A percentile compares a stretch with the other conserved stretches of the same genome.
phyloP scores from a whole-genome alignment of 2,329 filamentous ascomycete species.

The Colletotrichum limetticola region DNA sequence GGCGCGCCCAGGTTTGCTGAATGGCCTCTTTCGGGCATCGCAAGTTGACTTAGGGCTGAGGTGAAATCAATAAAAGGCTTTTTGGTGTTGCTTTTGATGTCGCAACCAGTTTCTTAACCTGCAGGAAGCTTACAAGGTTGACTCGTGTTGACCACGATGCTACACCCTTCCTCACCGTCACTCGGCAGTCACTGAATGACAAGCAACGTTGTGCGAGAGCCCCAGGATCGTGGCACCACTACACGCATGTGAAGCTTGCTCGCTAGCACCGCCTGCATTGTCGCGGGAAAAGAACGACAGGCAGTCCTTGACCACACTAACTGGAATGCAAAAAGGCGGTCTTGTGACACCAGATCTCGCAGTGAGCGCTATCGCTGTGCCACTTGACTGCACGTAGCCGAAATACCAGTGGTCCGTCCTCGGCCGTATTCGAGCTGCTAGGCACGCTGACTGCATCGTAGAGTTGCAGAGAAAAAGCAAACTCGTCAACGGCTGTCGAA shows the following conservation, averaged over 20 bases:
- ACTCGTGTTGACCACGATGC: neutral
- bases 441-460: slow-evolving; percentile 23
- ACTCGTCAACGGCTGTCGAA: neutral
- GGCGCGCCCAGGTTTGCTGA: neutral
- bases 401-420: slow-evolving; percentile 14
- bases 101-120: neutral
- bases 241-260: neutral
- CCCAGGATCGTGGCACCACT: slow-evolving; percentile 23
- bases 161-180: neutral
- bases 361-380: slow-evolving; percentile 17
- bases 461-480: slow-evolving; percentile 5
- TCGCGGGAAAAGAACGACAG: neutral
- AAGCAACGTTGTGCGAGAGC: slow-evolving; percentile 4
- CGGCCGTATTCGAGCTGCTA: slow-evolving; percentile 1
- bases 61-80: slow-evolving; percentile 20
- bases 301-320: neutral
- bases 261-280: neutral
- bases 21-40: slow-evolving; percentile 2
- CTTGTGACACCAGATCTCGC: slow-evolving; percentile 25
- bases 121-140: slow-evolving; percentile 23
- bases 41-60: slow-evolving; percentile 32
- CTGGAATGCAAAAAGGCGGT: neutral
- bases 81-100: neutral
- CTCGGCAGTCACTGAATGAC: neutral
- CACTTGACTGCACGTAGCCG: slow-evolving; percentile 13